Conservation (phyloP, 2,329 filamentous ascomycete species). For the Dissoconium aciculare region DNA sequence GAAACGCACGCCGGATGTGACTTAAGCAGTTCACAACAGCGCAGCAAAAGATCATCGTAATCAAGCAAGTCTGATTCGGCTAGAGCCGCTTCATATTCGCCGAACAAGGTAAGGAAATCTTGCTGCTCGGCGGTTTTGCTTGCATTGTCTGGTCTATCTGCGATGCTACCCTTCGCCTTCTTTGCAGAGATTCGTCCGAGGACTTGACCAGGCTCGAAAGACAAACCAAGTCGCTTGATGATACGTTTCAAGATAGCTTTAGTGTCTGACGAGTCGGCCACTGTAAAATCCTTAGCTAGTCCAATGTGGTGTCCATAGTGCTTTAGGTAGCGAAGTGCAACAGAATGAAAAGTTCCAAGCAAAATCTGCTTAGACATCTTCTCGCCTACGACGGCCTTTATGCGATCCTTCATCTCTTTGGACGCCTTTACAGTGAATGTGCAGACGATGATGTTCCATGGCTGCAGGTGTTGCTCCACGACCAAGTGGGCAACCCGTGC, state of each 20-base stretch:
- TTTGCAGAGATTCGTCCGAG: conserved; percentile 56
- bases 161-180: conserved; percentile 42
- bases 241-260: conserved; percentile 68
- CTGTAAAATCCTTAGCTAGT: conserved; percentile 69
- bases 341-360: conserved; percentile 88
- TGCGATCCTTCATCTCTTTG: conserved; percentile 80
- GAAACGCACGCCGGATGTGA: conserved; percentile 64
- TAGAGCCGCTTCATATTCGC: conserved; percentile 65
- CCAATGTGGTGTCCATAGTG: conserved; percentile 76
- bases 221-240: conserved; percentile 55
- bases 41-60: conserved; percentile 81
- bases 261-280: conserved; percentile 73
- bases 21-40: conserved; percentile 64
- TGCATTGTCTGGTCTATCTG: conserved; percentile 31
- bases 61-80: conserved; percentile 69
- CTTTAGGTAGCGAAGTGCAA: conserved; percentile 69
- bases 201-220: conserved; percentile 55
- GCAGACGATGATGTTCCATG: conserved; percentile 82
- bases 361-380: conserved; percentile 62
- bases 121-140: conserved; percentile 40
- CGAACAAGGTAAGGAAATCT: conserved; percentile 53
- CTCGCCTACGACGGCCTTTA: conserved; percentile 65
- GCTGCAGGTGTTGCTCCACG: conserved; percentile 52
- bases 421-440: conserved; percentile 96
- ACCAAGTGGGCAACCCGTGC: conserved; percentile 84